A percentile compares a stretch with the other conserved stretches of the same genome.
These are phyloP conservation scores for Leishmania lainsoni DNA, from an alignment of 208 protist species.

Conservation along the genomic window DNA sequence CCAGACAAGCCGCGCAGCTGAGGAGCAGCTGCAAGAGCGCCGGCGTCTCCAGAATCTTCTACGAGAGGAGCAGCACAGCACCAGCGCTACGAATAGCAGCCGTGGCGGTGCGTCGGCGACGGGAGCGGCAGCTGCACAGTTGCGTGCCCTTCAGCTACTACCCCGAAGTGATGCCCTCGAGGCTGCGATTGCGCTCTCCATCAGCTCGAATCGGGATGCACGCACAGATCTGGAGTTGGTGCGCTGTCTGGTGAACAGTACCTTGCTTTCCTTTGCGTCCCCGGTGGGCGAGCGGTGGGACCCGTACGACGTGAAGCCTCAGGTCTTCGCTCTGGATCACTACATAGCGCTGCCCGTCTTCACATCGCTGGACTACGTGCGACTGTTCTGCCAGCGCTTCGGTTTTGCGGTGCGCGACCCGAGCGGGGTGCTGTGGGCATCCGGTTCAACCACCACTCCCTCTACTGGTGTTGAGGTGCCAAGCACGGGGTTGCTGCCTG, in stretches of 20 bases:
- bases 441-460: constrained; percentile 25
- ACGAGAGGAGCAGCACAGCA: constrained; percentile 8
- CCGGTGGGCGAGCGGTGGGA: constrained; percentile 74
- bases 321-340: constrained; percentile 84
- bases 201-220: constrained; percentile 77
- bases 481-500: constrained; percentile 34
- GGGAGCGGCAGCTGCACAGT: constrained; percentile 4
- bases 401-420: constrained; percentile 76
- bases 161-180: constrained; percentile 75
- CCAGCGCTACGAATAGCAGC: constrained; percentile 4
- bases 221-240: constrained; percentile 84
- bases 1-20: constrained; percentile 26
- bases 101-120: not conserved
- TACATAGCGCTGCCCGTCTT: constrained; percentile 91
- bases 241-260: constrained; percentile 71
- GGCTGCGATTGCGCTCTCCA: constrained; percentile 72
- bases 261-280: constrained; percentile 80
- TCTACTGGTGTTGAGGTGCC: constrained; percentile 1
- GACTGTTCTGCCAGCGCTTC: constrained; percentile 74
- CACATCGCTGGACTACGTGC: constrained; percentile 74
- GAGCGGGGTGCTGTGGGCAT: constrained; percentile 75
- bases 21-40: constrained; percentile 34
- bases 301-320: constrained; percentile 88
- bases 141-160: constrained; percentile 39
- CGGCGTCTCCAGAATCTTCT: constrained; percentile 34